These are phyloP conservation scores for Capsicum pubescens DNA, from an alignment of 257 asterid species.

Conservation along the genomic window DNA sequence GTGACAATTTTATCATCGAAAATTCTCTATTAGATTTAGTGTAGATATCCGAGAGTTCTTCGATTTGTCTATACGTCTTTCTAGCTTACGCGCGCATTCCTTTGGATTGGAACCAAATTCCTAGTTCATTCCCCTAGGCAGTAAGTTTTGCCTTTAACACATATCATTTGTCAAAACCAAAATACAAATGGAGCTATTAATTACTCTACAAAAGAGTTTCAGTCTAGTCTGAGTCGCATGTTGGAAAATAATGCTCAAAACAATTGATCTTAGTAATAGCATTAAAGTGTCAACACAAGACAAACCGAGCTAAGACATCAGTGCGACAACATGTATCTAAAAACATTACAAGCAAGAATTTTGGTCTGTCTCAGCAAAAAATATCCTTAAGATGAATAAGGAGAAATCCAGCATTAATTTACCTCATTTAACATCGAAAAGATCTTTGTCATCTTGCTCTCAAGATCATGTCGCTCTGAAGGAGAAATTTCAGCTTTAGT, in stretches of 20 bases:
- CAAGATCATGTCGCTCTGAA: conserved; percentile 56
- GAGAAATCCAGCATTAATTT: not conserved
- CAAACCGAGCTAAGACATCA: not conserved
- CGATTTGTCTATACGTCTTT: too few relatives aligned
- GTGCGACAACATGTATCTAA: not conserved
- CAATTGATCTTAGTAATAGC: not conserved
- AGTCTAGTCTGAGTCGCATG: conserved; percentile 15
- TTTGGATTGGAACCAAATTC: not conserved
- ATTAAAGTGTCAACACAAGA: not conserved
- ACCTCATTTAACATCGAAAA: conserved; percentile 73
- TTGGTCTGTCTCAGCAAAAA: not conserved
- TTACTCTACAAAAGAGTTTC: not conserved
- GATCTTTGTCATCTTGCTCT: conserved; percentile 64
- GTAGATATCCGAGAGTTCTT: too few relatives aligned
- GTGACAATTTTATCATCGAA: too few relatives aligned
- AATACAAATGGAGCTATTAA: not conserved
- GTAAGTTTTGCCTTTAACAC: not conserved
- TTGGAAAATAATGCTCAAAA: conserved; percentile 17
- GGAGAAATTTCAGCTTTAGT: conserved; percentile 51
- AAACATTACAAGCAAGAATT: not conserved
- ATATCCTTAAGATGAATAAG: not conserved
- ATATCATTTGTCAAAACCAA: not conserved
- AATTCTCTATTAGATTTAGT: too few relatives aligned
- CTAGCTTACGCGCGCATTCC: too few relatives aligned
- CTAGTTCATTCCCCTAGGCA: not conserved